Evolutionary conservation across 352 stramenopile genomes (phyloP), one percentile per base, ranked within the genome.

Genomic region (Pythium aristosporum): DNA sequence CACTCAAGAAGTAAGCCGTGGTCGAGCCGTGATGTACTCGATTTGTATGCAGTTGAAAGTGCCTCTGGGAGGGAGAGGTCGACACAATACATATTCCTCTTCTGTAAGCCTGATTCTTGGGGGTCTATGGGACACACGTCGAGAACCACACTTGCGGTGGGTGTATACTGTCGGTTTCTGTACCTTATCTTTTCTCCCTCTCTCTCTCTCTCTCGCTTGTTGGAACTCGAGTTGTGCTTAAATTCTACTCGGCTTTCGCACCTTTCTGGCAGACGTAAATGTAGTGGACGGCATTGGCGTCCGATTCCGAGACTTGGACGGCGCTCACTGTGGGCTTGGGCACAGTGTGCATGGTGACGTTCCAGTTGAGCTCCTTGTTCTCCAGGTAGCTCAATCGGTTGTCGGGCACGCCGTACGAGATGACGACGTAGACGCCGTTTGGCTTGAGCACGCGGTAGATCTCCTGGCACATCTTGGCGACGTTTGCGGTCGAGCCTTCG

Each of bases 321-420:
- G 92, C 91, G 50, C 82, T 97, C n/a, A 98, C 94, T 15, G 92
- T 98, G 8, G 96, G 96, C 76, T 98, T 98, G 43, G 93, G 90
- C 48, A 98, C 91, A n/a, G 96, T 98, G 76, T 98, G 92, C 36
- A 97, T 84, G 21, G 87, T 96, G 15, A 98, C 96, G 43, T 84
- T 97, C 96, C 96, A 98, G 34, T 86, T 82, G 73, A 98, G 88
- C 64, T 98, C 96, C 67, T 98, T 97, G 71, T 96, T 97, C 75
- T 98, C 91, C 8, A 98, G 73, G 74, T 98, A 98, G 69, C 91
- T 96, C 66, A 98, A 57, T n/a, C 96, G 76, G 74, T 98, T 98
- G 62, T 98, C 94, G 6, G 96, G 96, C 37, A 98, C 89, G 53
- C 96, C 96, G 76, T 98, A 98, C 37, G 89, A 98, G 48, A 98